Conservation (phyloP, 495 filamentous ascomycete species). For the Recurvomyces mirabilis region DNA sequence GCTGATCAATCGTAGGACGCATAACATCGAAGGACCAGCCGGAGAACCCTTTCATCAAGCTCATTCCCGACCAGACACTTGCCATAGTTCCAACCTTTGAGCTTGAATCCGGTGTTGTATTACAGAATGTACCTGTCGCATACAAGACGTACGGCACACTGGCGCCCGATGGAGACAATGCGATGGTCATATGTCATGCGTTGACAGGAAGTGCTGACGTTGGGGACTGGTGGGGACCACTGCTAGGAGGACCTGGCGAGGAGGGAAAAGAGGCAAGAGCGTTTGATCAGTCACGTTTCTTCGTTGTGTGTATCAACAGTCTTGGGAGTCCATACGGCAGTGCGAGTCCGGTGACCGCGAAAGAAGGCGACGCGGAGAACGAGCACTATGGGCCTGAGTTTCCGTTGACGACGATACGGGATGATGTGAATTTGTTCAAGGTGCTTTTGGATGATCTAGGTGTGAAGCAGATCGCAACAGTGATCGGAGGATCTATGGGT, state of each 20-base stretch:
- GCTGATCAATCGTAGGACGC: too few species aligned
- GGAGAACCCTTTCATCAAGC: slow-evolving; percentile 79
- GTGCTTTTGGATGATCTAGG: slow-evolving; percentile 82
- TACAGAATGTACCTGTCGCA: slow-evolving; percentile 82
- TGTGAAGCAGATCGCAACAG: slow-evolving; percentile 72
- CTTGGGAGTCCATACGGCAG: slow-evolving; percentile 93
- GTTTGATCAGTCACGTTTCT: slow-evolving; percentile 87
- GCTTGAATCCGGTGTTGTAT: slow-evolving; percentile 80
- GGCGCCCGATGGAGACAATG: slow-evolving; percentile 69
- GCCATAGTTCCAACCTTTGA: slow-evolving; percentile 80
- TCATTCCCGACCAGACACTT: slow-evolving; percentile 80
- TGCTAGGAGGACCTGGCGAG: slow-evolving; percentile 60
- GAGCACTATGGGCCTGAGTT: slow-evolving; percentile 91
- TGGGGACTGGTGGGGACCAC: slow-evolving; percentile 94
- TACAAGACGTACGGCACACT: slow-evolving; percentile 79
- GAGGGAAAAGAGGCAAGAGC: slow-evolving; percentile 49
- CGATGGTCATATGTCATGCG: slow-evolving; percentile 93
- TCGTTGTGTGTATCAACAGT: slow-evolving; percentile 91
- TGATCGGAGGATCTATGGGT: slow-evolving; percentile 95
- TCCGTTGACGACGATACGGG: slow-evolving; percentile 83
- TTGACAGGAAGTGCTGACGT: slow-evolving; percentile 94
- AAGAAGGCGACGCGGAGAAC: slow-evolving; percentile 61
- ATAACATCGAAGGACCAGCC: slow-evolving; percentile 41
- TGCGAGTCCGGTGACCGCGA: slow-evolving; percentile 84
- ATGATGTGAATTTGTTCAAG: slow-evolving; percentile 92